These are phyloP conservation scores for Phytophthora hybrid DNA, from an alignment of 352 stramenopile genomes.

Conservation along the genomic window DNA sequence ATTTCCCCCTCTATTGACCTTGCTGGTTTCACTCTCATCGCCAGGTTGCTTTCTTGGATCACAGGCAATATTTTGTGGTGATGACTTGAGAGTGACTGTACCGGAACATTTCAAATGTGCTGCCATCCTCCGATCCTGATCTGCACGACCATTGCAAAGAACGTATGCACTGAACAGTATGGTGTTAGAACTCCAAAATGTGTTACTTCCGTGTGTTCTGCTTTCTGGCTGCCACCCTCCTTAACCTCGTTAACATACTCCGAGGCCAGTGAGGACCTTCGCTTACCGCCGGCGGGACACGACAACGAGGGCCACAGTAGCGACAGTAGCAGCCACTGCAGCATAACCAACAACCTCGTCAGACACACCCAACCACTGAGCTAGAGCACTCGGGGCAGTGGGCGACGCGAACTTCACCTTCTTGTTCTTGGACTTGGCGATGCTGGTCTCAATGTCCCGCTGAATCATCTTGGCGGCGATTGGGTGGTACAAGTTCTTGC, in stretches of 20 bases:
- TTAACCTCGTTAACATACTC: background rate
- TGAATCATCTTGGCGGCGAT: conserved; percentile 82
- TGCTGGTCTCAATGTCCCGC: conserved; percentile 55
- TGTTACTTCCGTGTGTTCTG: background rate
- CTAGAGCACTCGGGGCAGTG: conserved; percentile 34
- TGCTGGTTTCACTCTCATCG: no score
- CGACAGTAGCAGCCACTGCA: conserved; percentile 23
- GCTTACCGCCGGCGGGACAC: conserved; percentile 35
- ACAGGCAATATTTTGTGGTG: no score
- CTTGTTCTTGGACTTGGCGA: conserved; percentile 41
- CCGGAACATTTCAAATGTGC: background rate
- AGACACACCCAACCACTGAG: conserved; percentile 43
- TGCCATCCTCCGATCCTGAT: background rate
- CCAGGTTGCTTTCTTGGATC: no score
- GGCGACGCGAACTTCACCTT: conserved; percentile 46
- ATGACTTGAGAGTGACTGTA: no score
- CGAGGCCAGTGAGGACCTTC: background rate
- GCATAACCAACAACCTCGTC: conserved; percentile 35
- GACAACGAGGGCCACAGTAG: conserved; percentile 29
- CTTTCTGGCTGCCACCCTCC: background rate
- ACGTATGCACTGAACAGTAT: background rate
- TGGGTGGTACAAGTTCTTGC: conserved; percentile 73
- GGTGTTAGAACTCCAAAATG: background rate
- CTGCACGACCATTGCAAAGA: background rate
- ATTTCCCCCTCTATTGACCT: no score